Percentiles rank a stretch among this genome's conserved stretches.
phyloP scores from a whole-genome alignment of 805 yeast species.

The Saccharomycopsis sp. region DNA sequence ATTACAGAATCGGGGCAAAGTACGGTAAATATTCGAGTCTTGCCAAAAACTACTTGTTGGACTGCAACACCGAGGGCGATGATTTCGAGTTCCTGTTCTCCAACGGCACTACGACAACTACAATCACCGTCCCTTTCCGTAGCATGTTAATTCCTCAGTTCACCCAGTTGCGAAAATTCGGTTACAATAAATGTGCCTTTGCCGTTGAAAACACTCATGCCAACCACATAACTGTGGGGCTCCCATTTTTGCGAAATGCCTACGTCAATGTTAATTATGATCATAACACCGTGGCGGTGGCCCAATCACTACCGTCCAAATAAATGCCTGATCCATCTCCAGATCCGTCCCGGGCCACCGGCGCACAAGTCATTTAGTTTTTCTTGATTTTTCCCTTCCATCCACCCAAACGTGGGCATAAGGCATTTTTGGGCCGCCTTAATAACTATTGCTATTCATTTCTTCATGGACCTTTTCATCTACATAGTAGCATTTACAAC shows the following conservation, averaged over 20 bases:
- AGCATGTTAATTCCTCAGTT: slow-evolving; percentile 9
- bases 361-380: background rate
- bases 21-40: slow-evolving; percentile 14
- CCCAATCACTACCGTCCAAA: slow-evolving; percentile 17
- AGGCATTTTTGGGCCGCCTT: too few relatives aligned
- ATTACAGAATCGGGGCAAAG: slow-evolving; percentile 20
- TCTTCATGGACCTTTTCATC: background rate
- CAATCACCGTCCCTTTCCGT: slow-evolving; percentile 15
- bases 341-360: background rate
- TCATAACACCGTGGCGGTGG: slow-evolving; percentile 33
- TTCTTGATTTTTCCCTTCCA: background rate
- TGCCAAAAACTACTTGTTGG: slow-evolving; percentile 13
- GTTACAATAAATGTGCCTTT: background rate
- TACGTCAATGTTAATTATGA: slow-evolving; percentile 38
- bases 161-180: background rate
- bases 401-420: background rate
- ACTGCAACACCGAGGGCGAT: slow-evolving; percentile 12
- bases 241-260: slow-evolving; percentile 29
- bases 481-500: too few relatives aligned
- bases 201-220: background rate
- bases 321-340: background rate
- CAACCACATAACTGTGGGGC: slow-evolving; percentile 29
- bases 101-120: slow-evolving; percentile 4
- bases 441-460: background rate
- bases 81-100: slow-evolving; percentile 13